A percentile compares a stretch with the other conserved stretches of the same genome.
Conservation (phyloP, 177 flowering plant species). For the Vitis hybrid region DNA sequence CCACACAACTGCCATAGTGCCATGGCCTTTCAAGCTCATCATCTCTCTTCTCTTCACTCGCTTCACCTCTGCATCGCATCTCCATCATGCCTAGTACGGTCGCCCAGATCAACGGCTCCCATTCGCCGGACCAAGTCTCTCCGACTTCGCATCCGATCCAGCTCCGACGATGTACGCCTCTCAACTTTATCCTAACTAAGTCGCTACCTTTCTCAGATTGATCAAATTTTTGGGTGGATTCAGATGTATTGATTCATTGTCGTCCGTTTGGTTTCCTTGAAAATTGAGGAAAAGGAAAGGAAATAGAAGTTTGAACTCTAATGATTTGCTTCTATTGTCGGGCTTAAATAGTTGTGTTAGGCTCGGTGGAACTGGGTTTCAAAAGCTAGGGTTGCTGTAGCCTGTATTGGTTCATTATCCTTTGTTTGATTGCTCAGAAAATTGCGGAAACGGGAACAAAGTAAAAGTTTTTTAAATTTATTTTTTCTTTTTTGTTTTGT, state of each 20-base stretch:
- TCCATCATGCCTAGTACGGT: slow-evolving; percentile 3
- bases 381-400: too few relatives aligned
- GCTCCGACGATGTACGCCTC: slow-evolving; percentile 19
- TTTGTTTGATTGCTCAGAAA: too few relatives aligned
- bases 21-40: slow-evolving; percentile 17
- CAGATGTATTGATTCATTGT: neutral
- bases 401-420: too few relatives aligned
- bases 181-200: neutral
- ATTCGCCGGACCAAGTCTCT: slow-evolving; percentile 5
- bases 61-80: slow-evolving; percentile 8
- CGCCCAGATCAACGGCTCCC: slow-evolving; percentile 6
- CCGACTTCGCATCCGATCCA: slow-evolving; percentile 21
- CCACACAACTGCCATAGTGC: neutral
- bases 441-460: too few relatives aligned
- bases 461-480: too few relatives aligned
- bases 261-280: neutral
- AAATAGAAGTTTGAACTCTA: too few relatives aligned
- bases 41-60: slow-evolving; percentile 8
- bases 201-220: neutral
- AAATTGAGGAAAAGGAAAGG: neutral
- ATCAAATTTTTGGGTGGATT: neutral
- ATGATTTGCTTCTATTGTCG: too few relatives aligned
- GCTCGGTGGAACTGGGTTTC: too few relatives aligned
- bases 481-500: neutral
- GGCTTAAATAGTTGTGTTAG: too few relatives aligned